phyloP scores from a whole-genome alignment of 2,329 filamentous ascomycete species.

The Penicillium janthinellum region DNA sequence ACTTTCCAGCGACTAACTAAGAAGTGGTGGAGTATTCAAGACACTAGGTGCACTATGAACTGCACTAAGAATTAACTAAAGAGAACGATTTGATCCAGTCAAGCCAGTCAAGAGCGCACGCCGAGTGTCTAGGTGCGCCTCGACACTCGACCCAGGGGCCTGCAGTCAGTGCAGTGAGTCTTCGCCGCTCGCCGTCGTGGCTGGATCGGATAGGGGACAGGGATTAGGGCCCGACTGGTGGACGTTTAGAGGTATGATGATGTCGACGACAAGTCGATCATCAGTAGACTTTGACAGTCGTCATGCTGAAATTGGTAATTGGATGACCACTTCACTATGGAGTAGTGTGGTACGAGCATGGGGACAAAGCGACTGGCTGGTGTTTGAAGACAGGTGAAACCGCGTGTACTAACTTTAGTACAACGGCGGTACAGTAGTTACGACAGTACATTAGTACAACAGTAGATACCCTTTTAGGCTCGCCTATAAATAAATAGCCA shows the following conservation, averaged over 20 bases:
- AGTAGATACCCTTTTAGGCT: not conserved
- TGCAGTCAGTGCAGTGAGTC: not conserved
- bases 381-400: conserved; percentile 3
- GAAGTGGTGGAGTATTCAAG: not conserved
- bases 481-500: conserved; percentile 1
- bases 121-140: not conserved
- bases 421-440: not conserved
- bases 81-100: not conserved
- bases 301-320: not conserved
- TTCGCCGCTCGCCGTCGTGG: not conserved
- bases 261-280: not conserved
- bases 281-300: not conserved
- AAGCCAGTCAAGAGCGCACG: not conserved
- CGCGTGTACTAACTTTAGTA: conserved; percentile 9
- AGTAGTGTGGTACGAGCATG: not conserved
- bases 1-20: no score
- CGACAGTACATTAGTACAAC: not conserved
- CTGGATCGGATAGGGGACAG: not conserved
- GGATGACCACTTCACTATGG: not conserved
- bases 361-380: not conserved
- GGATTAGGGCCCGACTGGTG: not conserved
- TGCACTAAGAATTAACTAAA: not conserved
- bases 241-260: not conserved
- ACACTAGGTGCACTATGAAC: not conserved
- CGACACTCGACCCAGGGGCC: not conserved